These are phyloP conservation scores for Solanum microdontum DNA, from an alignment of 257 asterid species.

Conservation along the genomic window DNA sequence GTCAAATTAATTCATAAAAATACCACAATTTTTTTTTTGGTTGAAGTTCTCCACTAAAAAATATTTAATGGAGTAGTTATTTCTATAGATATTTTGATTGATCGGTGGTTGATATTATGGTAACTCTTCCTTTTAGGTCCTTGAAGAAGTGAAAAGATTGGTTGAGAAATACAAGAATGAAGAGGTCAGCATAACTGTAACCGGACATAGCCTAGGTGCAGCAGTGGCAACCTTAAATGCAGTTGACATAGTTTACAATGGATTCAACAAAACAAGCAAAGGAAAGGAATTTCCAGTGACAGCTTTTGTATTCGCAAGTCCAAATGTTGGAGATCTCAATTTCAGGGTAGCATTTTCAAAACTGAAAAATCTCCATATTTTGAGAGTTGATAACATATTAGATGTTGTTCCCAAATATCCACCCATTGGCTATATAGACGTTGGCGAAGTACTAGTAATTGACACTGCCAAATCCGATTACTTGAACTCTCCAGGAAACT, in stretches of 20 bases:
- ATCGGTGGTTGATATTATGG: background rate
- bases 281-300: constrained; percentile 40
- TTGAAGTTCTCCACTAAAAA: no score
- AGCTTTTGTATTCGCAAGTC: no score
- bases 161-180: constrained; percentile 55
- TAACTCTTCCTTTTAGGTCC: constrained; percentile 20
- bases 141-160: constrained; percentile 42
- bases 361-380: constrained; percentile 19
- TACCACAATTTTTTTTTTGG: no score
- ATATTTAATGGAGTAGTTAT: no score
- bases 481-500: constrained; percentile 39
- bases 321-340: constrained; percentile 36
- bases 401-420: constrained; percentile 67
- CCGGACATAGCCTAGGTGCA: constrained; percentile 86
- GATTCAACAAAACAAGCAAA: constrained; percentile 37
- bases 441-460: constrained; percentile 46
- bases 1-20: background rate
- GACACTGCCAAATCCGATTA: constrained; percentile 45
- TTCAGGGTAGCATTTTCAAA: constrained; percentile 12
- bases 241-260: constrained; percentile 45
- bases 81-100: no score
- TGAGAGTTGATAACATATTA: constrained; percentile 32
- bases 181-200: constrained; percentile 55
- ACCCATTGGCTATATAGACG: constrained; percentile 34
- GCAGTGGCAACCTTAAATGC: constrained; percentile 59